Conservation (phyloP, 1,139 yeast species). For the Torulaspora globosa region DNA sequence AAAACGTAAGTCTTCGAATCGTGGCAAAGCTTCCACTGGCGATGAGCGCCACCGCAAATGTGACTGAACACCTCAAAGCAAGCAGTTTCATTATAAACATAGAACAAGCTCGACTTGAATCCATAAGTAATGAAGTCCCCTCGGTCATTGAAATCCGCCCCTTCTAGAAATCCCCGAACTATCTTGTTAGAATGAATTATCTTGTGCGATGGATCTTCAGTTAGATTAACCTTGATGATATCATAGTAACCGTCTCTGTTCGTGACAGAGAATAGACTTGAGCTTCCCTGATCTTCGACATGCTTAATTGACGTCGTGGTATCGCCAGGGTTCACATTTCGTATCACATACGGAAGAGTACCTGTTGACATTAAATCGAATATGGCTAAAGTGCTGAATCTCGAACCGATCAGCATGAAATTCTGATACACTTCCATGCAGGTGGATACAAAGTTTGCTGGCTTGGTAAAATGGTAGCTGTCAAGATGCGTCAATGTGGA, state of each 20-base stretch:
- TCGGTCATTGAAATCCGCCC: slow-evolving; percentile 46
- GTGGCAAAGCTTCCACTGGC: slow-evolving; percentile 59
- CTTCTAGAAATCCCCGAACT: slow-evolving; percentile 77
- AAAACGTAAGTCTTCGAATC: slow-evolving; percentile 35
- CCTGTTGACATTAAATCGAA: slow-evolving; percentile 42
- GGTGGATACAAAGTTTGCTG: slow-evolving; percentile 58
- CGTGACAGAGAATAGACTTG: slow-evolving; percentile 42
- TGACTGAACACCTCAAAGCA: slow-evolving; percentile 67
- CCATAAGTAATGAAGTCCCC: slow-evolving; percentile 68
- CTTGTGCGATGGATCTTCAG: slow-evolving; percentile 12
- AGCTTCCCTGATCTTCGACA: slow-evolving; percentile 32
- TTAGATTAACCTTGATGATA: slow-evolving; percentile 21
- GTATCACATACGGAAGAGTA: slow-evolving; percentile 34
- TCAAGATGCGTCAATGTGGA: slow-evolving; percentile 28
- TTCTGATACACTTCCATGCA: slow-evolving; percentile 45
- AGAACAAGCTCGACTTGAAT: slow-evolving; percentile 74
- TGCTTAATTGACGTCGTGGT: slow-evolving; percentile 58
- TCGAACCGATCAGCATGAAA: slow-evolving; percentile 61
- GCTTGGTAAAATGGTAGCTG: slow-evolving; percentile 32
- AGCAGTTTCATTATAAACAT: slow-evolving; percentile 75
- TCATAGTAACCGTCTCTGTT: slow-evolving; percentile 64
- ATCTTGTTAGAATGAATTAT: slow-evolving; percentile 59
- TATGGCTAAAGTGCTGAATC: slow-evolving; percentile 62
- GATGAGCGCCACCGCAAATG: slow-evolving; percentile 88
- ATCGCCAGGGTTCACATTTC: slow-evolving; percentile 66